A percentile compares a stretch with the other conserved stretches of the same genome.
Conservation (phyloP, 768 basidiomycete species). For the Rhodotorula kratochvilovae region DNA sequence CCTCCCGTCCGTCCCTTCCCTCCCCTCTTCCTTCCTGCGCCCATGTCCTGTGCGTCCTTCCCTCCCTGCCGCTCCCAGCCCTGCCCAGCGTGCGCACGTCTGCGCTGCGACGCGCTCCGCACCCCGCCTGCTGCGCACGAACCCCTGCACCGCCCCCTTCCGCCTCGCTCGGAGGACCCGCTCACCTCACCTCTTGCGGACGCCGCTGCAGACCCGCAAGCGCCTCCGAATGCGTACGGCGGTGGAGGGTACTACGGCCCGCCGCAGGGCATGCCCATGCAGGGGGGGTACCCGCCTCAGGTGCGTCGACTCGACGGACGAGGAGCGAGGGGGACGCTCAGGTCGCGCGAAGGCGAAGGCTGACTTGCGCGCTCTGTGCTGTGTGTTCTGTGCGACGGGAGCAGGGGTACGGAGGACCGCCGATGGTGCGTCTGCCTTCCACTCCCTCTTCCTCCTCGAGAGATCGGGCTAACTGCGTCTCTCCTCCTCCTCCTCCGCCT, state of each 20-base stretch:
- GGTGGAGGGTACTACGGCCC: not conserved
- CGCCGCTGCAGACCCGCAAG: not conserved
- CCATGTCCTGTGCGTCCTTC: not conserved
- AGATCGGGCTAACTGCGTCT: not conserved
- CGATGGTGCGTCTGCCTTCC: not conserved
- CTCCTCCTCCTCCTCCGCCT: not conserved
- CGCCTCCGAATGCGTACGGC: not conserved
- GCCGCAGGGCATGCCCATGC: not conserved
- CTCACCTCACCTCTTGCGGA: not conserved
- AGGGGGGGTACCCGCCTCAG: not conserved
- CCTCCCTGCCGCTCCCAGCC: too few relatives aligned
- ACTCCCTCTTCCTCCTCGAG: too few relatives aligned
- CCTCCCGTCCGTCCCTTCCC: not conserved
- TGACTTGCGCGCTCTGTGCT: too few relatives aligned
- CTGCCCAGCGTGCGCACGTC: too few relatives aligned
- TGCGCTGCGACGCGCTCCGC: too few relatives aligned
- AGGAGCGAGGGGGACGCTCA: too few relatives aligned
- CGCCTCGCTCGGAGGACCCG: not conserved
- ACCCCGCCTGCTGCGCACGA: too few relatives aligned
- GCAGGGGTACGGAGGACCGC: not conserved
- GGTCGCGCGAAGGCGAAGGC: too few relatives aligned
- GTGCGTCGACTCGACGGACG: too few relatives aligned
- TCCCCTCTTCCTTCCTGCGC: too few relatives aligned
- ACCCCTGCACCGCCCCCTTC: not conserved
- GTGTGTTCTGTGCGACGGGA: too few relatives aligned